Evolutionary conservation across 1,284 basidiomycete genomes (phyloP).

Genomic region (Earliella scabrosa): DNA sequence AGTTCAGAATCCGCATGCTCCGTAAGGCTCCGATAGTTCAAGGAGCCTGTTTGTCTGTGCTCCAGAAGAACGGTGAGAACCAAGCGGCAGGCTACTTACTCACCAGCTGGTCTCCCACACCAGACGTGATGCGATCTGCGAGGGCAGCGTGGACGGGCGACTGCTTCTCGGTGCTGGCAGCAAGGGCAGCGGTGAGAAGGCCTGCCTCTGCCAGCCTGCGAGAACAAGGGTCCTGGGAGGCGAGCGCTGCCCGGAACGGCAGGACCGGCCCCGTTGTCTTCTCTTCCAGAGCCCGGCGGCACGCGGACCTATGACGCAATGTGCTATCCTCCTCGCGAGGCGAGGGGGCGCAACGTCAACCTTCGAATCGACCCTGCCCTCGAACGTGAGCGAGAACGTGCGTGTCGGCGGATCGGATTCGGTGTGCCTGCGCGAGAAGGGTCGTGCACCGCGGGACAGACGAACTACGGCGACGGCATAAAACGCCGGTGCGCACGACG

Average conservation of each 20-base stretch:
- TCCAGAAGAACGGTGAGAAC: background rate
- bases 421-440: constrained; percentile 1
- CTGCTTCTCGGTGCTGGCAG: background rate
- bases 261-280: background rate
- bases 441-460: background rate
- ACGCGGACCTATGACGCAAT: constrained; percentile 3
- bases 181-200: background rate
- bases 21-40: constrained; percentile 10
- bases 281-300: constrained; percentile 2
- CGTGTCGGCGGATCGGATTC: too few relatives aligned
- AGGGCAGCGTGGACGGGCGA: background rate
- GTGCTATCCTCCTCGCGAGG: too few relatives aligned
- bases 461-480: background rate
- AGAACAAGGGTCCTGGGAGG: background rate
- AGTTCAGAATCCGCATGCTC: too few relatives aligned
- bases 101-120: background rate
- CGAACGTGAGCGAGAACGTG: too few relatives aligned
- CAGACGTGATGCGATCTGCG: background rate
- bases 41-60: background rate
- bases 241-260: background rate
- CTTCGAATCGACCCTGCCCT: background rate
- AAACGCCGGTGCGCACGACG: too few relatives aligned
- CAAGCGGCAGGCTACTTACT: too few relatives aligned
- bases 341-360: too few relatives aligned
- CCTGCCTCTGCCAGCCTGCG: too few relatives aligned